Evolutionary conservation across 768 basidiomycete genomes (phyloP).

Genomic region (Coprinopsis marcescibilis): DNA sequence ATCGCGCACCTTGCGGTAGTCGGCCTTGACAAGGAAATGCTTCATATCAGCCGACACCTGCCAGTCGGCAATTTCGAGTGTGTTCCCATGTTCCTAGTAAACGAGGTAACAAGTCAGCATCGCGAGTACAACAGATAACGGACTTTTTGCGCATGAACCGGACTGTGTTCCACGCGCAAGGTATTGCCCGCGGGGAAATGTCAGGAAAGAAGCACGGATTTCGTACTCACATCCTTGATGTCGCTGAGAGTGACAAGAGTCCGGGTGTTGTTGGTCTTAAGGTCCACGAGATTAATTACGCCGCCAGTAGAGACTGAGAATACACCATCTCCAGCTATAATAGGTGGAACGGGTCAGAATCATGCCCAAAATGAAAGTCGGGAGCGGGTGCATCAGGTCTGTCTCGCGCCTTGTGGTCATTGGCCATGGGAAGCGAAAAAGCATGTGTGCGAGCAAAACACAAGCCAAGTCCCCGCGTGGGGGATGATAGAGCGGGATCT

Average conservation of each 20-base stretch:
- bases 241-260: slow-evolving; percentile 53
- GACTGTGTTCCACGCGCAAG: too few relatives aligned
- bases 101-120: too few relatives aligned
- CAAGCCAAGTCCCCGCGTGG: too few relatives aligned
- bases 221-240: slow-evolving; percentile 60
- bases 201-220: too few relatives aligned
- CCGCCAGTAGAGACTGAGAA: slow-evolving; percentile 61
- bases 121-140: too few relatives aligned
- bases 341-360: not conserved
- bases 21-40: slow-evolving; percentile 76
- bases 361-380: not conserved
- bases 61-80: slow-evolving; percentile 57
- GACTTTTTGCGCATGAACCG: too few relatives aligned
- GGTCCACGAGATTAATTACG: slow-evolving; percentile 73
- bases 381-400: too few relatives aligned
- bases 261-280: slow-evolving; percentile 66
- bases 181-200: too few relatives aligned
- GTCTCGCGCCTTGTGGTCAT: too few relatives aligned
- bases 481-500: too few relatives aligned
- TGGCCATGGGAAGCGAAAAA: too few relatives aligned
- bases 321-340: slow-evolving; percentile 87
- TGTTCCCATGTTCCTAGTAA: slow-evolving; percentile 47
- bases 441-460: too few relatives aligned
- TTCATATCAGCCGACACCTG: slow-evolving; percentile 88
- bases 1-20: slow-evolving; percentile 62